Conservation (phyloP, 805 yeast species). For the Yueomyces sp. region DNA sequence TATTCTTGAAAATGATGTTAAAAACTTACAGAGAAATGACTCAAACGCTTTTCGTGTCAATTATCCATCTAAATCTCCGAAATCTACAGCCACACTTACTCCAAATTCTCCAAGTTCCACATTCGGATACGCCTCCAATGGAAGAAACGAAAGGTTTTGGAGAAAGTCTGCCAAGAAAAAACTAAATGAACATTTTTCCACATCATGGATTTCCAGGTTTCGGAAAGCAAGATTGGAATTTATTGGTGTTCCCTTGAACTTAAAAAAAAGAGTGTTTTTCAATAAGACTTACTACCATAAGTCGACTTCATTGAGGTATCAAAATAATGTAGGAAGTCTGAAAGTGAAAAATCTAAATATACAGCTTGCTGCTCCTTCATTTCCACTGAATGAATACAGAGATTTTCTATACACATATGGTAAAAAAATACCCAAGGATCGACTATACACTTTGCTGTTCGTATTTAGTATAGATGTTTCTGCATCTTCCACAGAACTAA, state of each 20-base stretch:
- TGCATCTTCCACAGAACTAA: conserved; percentile 31
- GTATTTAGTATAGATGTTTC: conserved; percentile 35
- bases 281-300: conserved; percentile 8
- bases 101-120: background rate
- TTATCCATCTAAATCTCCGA: background rate
- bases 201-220: conserved; percentile 27
- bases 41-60: background rate
- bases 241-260: conserved; percentile 17
- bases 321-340: conserved; percentile 17
- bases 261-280: conserved; percentile 7
- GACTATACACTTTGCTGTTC: conserved; percentile 39
- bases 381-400: conserved; percentile 14
- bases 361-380: conserved; percentile 20
- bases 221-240: conserved; percentile 20
- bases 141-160: background rate
- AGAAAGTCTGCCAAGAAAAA: conserved; percentile 6
- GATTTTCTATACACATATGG: conserved; percentile 30
- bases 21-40: background rate
- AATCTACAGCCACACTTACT: background rate
- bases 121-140: background rate
- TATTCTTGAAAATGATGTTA: background rate
- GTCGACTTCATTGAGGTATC: conserved; percentile 11
- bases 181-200: conserved; percentile 25
- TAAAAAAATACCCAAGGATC: conserved; percentile 40
- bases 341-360: conserved; percentile 13